Evolutionary conservation across 2,329 filamentous ascomycete species (phyloP).

Genomic region (Neoscytalidium dimidiatum): DNA sequence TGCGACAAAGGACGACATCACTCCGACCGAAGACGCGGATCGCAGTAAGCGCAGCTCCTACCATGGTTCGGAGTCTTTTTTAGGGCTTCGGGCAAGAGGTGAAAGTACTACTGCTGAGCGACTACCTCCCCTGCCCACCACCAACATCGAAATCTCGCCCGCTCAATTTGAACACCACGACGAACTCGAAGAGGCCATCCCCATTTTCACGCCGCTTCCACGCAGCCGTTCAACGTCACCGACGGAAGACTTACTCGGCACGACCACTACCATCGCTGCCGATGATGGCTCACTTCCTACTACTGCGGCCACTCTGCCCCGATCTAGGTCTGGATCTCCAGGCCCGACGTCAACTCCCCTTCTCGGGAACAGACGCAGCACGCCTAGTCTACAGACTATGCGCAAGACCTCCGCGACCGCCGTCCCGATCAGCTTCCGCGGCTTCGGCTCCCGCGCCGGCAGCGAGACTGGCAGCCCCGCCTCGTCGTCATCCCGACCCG

Average conservation of each 20-base stretch:
- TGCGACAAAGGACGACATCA: conserved; percentile 1
- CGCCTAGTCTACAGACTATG: not conserved
- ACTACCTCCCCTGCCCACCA: conserved; percentile 44
- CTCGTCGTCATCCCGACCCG: not conserved
- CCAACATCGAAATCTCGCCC: conserved; percentile 28
- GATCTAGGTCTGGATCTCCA: not conserved
- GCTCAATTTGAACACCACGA: conserved; percentile 4
- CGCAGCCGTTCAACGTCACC: conserved; percentile 27
- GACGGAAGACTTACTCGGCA: conserved; percentile 37
- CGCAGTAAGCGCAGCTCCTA: not conserved
- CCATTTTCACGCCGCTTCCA: conserved; percentile 13
- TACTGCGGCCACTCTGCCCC: not conserved
- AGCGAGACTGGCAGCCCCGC: not conserved
- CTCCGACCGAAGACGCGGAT: not conserved
- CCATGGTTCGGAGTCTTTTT: conserved; percentile 56
- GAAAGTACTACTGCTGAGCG: conserved; percentile 12
- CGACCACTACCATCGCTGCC: too few relatives aligned
- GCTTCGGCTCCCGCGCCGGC: not conserved
- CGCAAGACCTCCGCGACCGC: conserved; percentile 8
- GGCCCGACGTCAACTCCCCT: not conserved
- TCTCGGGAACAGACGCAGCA: not conserved
- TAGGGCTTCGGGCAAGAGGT: conserved; percentile 58
- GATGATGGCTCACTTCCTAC: not conserved
- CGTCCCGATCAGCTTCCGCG: conserved; percentile 10
- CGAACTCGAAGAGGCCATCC: conserved; percentile 4